Evolutionary conservation across 805 yeast species (phyloP), one percentile per base, ranked within the genome.

Genomic region (Candida boidinii): DNA sequence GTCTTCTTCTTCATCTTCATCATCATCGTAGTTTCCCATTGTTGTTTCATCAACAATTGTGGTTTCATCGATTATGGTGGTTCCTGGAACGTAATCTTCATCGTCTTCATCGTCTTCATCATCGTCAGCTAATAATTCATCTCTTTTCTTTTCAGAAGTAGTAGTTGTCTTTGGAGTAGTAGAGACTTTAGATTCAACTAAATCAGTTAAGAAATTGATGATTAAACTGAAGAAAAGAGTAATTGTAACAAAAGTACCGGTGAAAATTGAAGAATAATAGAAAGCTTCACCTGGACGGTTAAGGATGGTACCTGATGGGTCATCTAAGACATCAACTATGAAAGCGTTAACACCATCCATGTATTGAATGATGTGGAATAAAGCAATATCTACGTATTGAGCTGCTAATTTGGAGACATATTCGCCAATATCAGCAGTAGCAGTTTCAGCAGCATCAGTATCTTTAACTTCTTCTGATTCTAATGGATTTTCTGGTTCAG

Each of bases 231-330:
- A 60, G 6, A 54, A 41, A 4, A 17, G 11, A 12, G 40, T 28
- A 11, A 72, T 30, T 5, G 73, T 58, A n/a, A n/a, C n/a, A 30
- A 70, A 54, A 2, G 56, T 35, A 12, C 63, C 39, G 13, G 73
- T 53, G 27, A 68, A 52, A 13, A 60, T 54, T 12, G 64, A 56
- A 18, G 71, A 58, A 45, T 70, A 74, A 21, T 66, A 47, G 13
- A 69, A 57, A 30, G 72, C 72, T 42, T 70, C 74, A 27, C 64
- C 53, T 3, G 81, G 81, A 39, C 70, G 62, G 16, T 54, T 49
- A 18, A 57, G 39, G 17, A 76, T 42, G 1, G 73, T 62, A 11
- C 43, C 45, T 13, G 64, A 36, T 17, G 84, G 84, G 35, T 64
- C 64, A 5, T 39, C 43, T 26, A 58, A 39, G 43, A 75, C 60